These are phyloP conservation scores for Chaetomiaceae sp. DNA, from an alignment of 2,329 filamentous ascomycete species.

Conservation along the genomic window DNA sequence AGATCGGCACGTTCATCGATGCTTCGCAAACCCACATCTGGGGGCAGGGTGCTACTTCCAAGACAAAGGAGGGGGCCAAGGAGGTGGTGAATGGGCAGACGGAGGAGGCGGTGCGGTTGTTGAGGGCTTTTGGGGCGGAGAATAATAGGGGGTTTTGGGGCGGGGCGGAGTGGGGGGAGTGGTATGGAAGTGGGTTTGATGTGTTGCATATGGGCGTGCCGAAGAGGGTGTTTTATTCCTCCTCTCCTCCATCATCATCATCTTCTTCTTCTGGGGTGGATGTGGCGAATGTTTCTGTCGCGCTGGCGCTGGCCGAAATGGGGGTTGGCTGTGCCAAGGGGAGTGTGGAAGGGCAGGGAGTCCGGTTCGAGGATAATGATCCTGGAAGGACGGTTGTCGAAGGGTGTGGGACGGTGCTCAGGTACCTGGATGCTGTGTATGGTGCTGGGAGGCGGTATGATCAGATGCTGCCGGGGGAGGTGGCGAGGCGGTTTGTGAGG, in stretches of 20 bases:
- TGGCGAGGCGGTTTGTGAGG: constrained; percentile 37
- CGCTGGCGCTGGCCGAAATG: constrained; percentile 47
- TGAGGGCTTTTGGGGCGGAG: constrained; percentile 78
- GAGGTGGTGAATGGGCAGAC: constrained; percentile 66
- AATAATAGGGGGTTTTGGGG: constrained; percentile 53
- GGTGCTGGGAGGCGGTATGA: constrained; percentile 31
- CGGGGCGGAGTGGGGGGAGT: constrained; percentile 54
- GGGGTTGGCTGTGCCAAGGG: constrained; percentile 45
- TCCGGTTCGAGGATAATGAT: constrained; percentile 56
- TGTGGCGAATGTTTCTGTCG: constrained; percentile 46
- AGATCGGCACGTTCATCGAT: constrained; percentile 80
- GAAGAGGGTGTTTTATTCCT: constrained; percentile 38
- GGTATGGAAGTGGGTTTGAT: constrained; percentile 80
- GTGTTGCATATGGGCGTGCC: constrained; percentile 63
- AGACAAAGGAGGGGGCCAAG: constrained; percentile 56
- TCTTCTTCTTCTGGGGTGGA: not conserved
- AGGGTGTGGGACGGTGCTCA: constrained; percentile 50
- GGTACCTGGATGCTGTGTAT: constrained; percentile 57
- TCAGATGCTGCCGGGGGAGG: constrained; percentile 27
- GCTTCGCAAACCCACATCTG: constrained; percentile 66
- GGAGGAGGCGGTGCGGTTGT: constrained; percentile 61
- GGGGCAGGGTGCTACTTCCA: constrained; percentile 82
- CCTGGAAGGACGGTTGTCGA: constrained; percentile 41
- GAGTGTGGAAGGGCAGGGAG: constrained; percentile 30
- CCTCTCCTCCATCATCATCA: too few relatives aligned